Evolutionary conservation across 2,329 filamentous ascomycete genomes (phyloP).

Genomic region (Apiospora malaysiana): DNA sequence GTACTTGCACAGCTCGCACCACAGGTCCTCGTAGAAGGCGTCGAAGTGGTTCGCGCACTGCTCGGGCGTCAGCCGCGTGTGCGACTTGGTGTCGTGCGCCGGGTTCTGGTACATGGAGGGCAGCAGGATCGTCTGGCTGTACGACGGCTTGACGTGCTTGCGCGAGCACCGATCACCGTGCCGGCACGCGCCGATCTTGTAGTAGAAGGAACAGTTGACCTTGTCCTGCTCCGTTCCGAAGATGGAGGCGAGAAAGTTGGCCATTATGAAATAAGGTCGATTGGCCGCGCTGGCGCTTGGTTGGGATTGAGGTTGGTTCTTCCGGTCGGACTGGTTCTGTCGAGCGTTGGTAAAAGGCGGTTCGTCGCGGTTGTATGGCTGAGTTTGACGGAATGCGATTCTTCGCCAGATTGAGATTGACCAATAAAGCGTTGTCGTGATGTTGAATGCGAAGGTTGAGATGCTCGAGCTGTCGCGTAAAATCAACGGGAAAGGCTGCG

Average conservation of each 20-base stretch:
- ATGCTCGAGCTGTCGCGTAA: constrained; percentile 11
- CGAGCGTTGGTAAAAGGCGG: not conserved
- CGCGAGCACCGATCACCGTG: constrained; percentile 98
- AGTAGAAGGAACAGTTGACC: constrained; percentile 99
- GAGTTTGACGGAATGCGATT: not conserved
- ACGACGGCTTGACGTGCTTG: constrained; percentile 99
- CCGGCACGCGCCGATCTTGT: constrained; percentile 99
- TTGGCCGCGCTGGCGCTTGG: constrained; percentile 2
- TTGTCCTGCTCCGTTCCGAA: constrained; percentile 99
- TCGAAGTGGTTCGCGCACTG: constrained; percentile 99
- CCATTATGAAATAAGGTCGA: constrained; percentile 63
- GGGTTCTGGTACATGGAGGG: constrained; percentile 99
- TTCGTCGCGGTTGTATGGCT: not conserved
- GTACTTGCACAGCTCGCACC: constrained; percentile 99
- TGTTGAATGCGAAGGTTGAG: not conserved
- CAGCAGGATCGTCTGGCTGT: constrained; percentile 96
- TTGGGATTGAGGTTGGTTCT: not conserved
- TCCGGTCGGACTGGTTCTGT: not conserved
- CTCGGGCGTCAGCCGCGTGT: constrained; percentile 89
- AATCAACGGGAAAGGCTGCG: constrained; percentile 13
- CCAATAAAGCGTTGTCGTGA: not conserved
- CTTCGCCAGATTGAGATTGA: not conserved
- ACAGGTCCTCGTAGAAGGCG: constrained; percentile 99
- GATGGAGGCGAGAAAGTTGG: constrained; percentile 98
- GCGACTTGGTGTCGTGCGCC: constrained; percentile 83